Evolutionary conservation across 2,329 filamentous ascomycete genomes (phyloP).

Genomic region (Rasamsonia emersonii): DNA sequence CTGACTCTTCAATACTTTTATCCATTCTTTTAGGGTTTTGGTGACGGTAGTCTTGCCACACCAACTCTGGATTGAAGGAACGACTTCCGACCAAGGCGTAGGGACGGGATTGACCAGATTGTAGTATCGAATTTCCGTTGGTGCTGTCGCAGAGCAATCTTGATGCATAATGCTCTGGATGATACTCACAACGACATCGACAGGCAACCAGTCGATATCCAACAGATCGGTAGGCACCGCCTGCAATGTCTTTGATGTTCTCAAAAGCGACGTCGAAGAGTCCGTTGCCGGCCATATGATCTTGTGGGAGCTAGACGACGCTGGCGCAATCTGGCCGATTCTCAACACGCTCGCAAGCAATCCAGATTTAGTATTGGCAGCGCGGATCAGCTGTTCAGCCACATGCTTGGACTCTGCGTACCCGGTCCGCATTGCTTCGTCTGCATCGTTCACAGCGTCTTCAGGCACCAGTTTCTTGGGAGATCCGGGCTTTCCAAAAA

Average conservation of each 20-base stretch:
- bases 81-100: constrained; percentile 1
- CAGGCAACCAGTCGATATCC: constrained; percentile 5
- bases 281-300: constrained; percentile 1
- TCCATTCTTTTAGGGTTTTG: constrained; percentile 1
- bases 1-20: not conserved
- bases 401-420: constrained; percentile 6
- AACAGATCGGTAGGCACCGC: constrained; percentile 2
- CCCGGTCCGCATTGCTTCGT: constrained; percentile 3
- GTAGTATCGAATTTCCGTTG: not conserved
- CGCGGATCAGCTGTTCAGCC: constrained; percentile 3
- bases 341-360: constrained; percentile 1
- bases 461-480: constrained; percentile 2
- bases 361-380: not conserved
- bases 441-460: not conserved
- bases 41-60: not conserved
- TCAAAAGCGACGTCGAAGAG: constrained; percentile 1
- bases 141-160: not conserved
- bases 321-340: constrained; percentile 4
- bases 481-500: not conserved
- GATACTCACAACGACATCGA: constrained; percentile 1
- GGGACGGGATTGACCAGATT: constrained; percentile 5
- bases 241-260: constrained; percentile 1
- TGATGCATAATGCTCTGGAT: not conserved
- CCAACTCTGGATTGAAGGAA: constrained; percentile 1
- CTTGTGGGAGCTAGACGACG: not conserved